Conservation (phyloP, 2,329 filamentous ascomycete species). For the Paramyrothecium roridum region DNA sequence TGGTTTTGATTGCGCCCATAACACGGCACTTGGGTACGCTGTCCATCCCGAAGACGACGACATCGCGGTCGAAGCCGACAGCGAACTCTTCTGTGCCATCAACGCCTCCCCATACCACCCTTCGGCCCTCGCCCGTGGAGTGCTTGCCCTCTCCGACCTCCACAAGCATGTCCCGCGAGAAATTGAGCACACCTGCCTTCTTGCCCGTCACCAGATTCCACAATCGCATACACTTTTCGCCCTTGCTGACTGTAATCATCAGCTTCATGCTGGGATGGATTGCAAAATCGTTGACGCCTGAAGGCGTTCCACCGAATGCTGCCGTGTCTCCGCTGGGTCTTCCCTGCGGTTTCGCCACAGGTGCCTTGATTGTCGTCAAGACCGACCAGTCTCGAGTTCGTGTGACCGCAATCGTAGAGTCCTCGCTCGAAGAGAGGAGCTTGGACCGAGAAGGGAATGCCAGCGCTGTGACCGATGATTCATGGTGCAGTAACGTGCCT, state of each 20-base stretch:
- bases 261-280: conserved; percentile 96
- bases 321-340: conserved; percentile 89
- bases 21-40: conserved; percentile 76
- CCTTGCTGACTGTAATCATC: conserved; percentile 88
- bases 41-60: conserved; percentile 84
- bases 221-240: conserved; percentile 85
- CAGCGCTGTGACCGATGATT: conserved; percentile 74
- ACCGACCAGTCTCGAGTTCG: conserved; percentile 86
- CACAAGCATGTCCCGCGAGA: conserved; percentile 68
- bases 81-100: conserved; percentile 78
- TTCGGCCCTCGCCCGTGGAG: conserved; percentile 76
- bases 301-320: conserved; percentile 72
- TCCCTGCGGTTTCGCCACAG: conserved; percentile 74
- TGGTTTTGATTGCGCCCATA: conserved; percentile 65
- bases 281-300: conserved; percentile 92
- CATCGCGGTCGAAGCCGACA: conserved; percentile 83
- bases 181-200: conserved; percentile 90
- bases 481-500: conserved; percentile 82
- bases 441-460: conserved; percentile 84
- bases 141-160: conserved; percentile 75
- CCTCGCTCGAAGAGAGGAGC: conserved; percentile 82
- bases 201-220: conserved; percentile 98
- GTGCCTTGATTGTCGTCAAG: conserved; percentile 83
- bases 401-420: conserved; percentile 86
- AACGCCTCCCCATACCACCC: conserved; percentile 73